Evolutionary conservation across 345 rosid species (phyloP).

Genomic region (Excoecaria cochinchinensis): DNA sequence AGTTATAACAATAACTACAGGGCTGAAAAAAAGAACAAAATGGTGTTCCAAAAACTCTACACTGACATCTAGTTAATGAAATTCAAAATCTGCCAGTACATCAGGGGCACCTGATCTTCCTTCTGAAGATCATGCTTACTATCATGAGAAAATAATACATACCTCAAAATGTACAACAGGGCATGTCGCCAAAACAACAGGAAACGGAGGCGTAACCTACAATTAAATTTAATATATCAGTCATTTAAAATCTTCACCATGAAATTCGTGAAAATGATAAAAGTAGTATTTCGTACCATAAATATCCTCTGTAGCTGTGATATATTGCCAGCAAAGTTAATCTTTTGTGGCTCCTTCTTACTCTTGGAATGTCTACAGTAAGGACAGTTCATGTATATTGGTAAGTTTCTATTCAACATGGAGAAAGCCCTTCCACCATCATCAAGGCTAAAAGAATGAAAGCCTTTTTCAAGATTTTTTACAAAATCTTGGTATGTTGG

Average conservation of each 20-base stretch:
- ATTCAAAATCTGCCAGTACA: background rate
- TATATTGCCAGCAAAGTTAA: conserved; percentile 59
- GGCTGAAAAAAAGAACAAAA: background rate
- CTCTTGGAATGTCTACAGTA: conserved; percentile 51
- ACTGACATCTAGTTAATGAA: background rate
- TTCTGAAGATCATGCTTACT: background rate
- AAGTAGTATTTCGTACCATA: conserved; percentile 48
- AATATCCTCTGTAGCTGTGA: conserved; percentile 84
- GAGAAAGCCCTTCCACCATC: conserved; percentile 49
- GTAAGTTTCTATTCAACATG: conserved; percentile 66
- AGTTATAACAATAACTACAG: background rate
- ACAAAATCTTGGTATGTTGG: conserved; percentile 29
- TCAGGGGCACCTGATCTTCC: background rate
- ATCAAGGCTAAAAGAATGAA: conserved; percentile 45
- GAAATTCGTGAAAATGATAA: background rate
- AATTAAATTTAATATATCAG: conserved; percentile 35
- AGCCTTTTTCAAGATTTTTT: conserved; percentile 36
- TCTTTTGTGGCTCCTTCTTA: conserved; percentile 41
- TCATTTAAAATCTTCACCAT: conserved; percentile 12
- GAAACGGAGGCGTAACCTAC: conserved; percentile 81
- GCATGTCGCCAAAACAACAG: conserved; percentile 56
- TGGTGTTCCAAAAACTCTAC: background rate
- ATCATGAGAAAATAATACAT: conserved; percentile 24
- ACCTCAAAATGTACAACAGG: conserved; percentile 79
- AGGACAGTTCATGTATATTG: conserved; percentile 69